Evolutionary conservation across 2,329 filamentous ascomycete genomes (phyloP).

Genomic region (Neocucurbitaria cava): DNA sequence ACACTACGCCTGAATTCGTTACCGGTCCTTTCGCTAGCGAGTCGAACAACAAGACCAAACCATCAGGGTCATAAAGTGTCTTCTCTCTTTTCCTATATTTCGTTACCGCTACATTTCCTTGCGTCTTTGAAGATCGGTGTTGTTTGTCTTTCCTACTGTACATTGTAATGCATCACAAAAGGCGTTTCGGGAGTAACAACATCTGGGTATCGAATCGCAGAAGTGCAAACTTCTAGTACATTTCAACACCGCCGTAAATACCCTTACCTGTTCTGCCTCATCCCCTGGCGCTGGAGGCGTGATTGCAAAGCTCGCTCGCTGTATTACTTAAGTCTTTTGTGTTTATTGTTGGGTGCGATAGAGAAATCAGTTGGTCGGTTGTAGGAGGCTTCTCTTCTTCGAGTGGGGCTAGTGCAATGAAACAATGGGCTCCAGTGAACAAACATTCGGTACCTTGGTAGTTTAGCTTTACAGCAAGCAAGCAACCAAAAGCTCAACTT

Average conservation of each 20-base stretch:
- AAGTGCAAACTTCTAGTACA: background rate
- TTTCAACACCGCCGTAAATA: slow-evolving; percentile 9
- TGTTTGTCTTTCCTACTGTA: slow-evolving; percentile 4
- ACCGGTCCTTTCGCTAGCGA: slow-evolving; percentile 53
- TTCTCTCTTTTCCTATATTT: background rate
- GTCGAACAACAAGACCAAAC: slow-evolving; percentile 14
- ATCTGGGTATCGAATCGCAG: background rate
- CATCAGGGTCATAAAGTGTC: slow-evolving; percentile 8
- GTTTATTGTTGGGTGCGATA: background rate
- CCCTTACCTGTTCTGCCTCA: slow-evolving; percentile 10
- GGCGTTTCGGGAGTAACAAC: slow-evolving; percentile 1
- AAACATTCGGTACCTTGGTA: background rate
- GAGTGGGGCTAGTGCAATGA: slow-evolving; percentile 1
- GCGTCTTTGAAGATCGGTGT: background rate
- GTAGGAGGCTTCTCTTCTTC: slow-evolving; percentile 6
- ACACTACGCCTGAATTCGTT: slow-evolving; percentile 54
- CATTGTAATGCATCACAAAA: slow-evolving; percentile 10
- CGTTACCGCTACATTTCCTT: slow-evolving; percentile 5
- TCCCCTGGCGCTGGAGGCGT: background rate
- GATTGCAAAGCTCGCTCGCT: slow-evolving; percentile 1
- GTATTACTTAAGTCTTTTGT: slow-evolving; percentile 13
- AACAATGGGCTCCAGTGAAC: background rate
- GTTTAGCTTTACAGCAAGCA: background rate
- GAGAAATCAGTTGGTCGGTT: slow-evolving; percentile 1
- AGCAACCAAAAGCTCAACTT: background rate